phyloP scores from a whole-genome alignment of 129 eudicot species.

The Erigeron canadensis region DNA sequence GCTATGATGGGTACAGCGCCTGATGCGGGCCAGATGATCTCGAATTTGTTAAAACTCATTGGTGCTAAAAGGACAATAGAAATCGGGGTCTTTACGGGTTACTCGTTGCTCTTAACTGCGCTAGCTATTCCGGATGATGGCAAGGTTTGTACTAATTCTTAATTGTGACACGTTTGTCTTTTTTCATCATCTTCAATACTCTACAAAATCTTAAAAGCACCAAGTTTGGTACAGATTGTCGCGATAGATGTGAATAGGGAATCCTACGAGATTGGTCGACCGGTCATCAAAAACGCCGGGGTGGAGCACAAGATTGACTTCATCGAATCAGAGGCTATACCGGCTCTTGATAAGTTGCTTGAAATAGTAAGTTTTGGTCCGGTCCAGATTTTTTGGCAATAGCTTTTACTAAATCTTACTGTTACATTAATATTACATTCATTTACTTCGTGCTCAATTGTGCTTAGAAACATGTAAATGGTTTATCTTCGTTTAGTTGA shows the following conservation, averaged over 20 bases:
- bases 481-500: too few relatives aligned
- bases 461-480: too few relatives aligned
- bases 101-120: constrained; percentile 44
- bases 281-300: constrained; percentile 34
- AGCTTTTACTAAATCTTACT: too few relatives aligned
- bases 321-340: constrained; percentile 36
- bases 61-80: constrained; percentile 38
- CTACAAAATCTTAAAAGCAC: background rate
- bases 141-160: constrained; percentile 34
- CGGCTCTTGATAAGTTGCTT: constrained; percentile 39
- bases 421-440: too few relatives aligned
- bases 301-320: constrained; percentile 45
- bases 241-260: constrained; percentile 33
- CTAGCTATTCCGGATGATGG: constrained; percentile 49
- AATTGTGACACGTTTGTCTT: background rate
- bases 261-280: constrained; percentile 35
- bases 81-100: constrained; percentile 49
- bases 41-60: constrained; percentile 26
- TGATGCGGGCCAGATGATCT: constrained; percentile 41
- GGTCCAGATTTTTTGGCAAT: background rate
- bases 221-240: constrained; percentile 26
- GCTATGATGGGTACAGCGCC: constrained; percentile 41
- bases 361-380: constrained; percentile 26
- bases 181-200: too few relatives aligned
- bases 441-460: too few relatives aligned